phyloP scores from a whole-genome alignment of 441 rosid species.

The Adansonia gregorii region DNA sequence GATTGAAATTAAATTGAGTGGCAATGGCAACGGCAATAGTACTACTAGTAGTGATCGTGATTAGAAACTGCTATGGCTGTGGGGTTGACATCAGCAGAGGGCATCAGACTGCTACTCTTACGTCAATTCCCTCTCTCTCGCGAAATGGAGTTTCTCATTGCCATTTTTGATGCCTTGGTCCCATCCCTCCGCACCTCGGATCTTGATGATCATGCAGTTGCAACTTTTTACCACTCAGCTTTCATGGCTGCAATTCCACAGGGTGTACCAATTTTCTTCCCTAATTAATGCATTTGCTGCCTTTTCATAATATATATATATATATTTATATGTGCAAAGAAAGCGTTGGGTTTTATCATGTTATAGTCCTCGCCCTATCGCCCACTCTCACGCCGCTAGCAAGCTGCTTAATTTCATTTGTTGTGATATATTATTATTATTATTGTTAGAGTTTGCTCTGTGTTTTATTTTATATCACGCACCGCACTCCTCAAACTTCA shows the following conservation, averaged over 20 bases:
- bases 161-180: conserved; percentile 70
- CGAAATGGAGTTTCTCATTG: conserved; percentile 68
- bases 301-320: no score
- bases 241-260: conserved; percentile 71
- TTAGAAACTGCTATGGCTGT: conserved; percentile 24
- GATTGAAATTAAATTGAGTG: conserved; percentile 40
- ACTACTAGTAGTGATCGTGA: not conserved
- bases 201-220: conserved; percentile 14
- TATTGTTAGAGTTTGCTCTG: no score
- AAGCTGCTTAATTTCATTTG: no score
- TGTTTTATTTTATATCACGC: no score
- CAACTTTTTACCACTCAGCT: conserved; percentile 58
- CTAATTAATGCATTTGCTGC: not conserved
- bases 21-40: not conserved
- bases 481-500: no score
- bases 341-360: no score
- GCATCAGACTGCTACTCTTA: conserved; percentile 13
- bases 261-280: conserved; percentile 43
- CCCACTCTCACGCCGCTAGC: no score
- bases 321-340: no score
- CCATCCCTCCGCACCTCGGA: conserved; percentile 44
- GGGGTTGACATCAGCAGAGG: conserved; percentile 25
- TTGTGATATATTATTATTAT: no score
- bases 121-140: conserved; percentile 49
- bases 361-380: no score